A percentile compares a stretch with the other conserved stretches of the same genome.
Conservation (phyloP, 176 grass and related monocot genomes). For the Musa acuminata region DNA sequence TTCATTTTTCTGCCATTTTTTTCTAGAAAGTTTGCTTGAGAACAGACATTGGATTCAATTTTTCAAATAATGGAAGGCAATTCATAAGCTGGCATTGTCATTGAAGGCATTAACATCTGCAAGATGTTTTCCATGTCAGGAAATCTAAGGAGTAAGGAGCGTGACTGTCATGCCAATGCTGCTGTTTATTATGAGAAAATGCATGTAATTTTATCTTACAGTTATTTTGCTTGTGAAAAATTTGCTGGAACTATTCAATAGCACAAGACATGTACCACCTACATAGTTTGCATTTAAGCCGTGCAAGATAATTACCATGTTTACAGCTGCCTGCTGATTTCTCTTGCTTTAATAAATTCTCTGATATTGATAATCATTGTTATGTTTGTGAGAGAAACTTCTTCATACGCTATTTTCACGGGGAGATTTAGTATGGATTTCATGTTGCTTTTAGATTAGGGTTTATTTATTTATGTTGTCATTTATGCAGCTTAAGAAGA, state of each 20-base stretch:
- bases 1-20: too few species aligned
- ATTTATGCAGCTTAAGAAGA: constrained; percentile 62
- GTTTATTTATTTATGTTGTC: constrained; percentile 10
- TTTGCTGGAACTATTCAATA: not conserved
- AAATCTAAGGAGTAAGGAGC: not conserved
- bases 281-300: not conserved
- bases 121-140: not conserved
- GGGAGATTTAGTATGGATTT: not conserved
- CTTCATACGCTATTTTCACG: not conserved
- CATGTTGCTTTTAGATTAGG: not conserved
- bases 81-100: not conserved
- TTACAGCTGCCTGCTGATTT: not conserved
- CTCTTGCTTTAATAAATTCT: not conserved
- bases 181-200: not conserved
- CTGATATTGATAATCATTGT: constrained; percentile 9
- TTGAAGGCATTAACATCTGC: not conserved
- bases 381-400: not conserved
- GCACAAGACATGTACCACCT: not conserved
- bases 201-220: not conserved
- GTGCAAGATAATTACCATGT: not conserved
- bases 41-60: too few species aligned
- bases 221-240: not conserved
- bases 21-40: too few species aligned
- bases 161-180: not conserved
- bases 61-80: too few species aligned